Evolutionary conservation across 345 rosid genomes (phyloP).

Genomic region (Turnera subulata): DNA sequence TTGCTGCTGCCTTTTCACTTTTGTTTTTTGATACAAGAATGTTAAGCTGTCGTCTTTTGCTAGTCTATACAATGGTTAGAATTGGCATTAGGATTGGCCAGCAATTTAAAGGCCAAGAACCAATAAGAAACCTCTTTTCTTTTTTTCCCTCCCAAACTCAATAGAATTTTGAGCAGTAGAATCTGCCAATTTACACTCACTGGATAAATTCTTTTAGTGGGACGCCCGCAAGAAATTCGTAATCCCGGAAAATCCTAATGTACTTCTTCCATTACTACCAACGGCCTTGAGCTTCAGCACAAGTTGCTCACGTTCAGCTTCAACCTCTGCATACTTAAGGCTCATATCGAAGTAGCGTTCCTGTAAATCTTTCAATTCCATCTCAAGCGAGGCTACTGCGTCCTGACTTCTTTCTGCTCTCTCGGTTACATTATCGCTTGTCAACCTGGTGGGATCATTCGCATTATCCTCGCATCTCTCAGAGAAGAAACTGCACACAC

Average conservation of each 20-base stretch:
- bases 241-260: constrained; percentile 20
- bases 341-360: constrained; percentile 56
- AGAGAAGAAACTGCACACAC: constrained; percentile 27
- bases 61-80: no score
- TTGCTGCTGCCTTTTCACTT: no score
- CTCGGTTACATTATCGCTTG: constrained; percentile 10
- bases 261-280: constrained; percentile 20
- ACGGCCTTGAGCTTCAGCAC: constrained; percentile 44
- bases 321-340: constrained; percentile 58
- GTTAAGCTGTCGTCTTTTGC: no score
- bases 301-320: constrained; percentile 39
- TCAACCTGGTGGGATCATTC: constrained; percentile 9
- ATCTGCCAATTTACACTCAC: no score
- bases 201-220: no score
- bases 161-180: no score
- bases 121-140: no score
- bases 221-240: neutral
- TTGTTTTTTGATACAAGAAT: no score
- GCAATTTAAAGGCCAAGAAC: no score
- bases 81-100: no score
- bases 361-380: constrained; percentile 43
- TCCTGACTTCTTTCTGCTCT: constrained; percentile 4
- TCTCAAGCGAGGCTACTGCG: constrained; percentile 22
- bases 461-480: constrained; percentile 11
- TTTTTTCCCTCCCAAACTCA: no score